phyloP scores from a whole-genome alignment of 805 yeast genomes.

The Candida silvicultrix region DNA sequence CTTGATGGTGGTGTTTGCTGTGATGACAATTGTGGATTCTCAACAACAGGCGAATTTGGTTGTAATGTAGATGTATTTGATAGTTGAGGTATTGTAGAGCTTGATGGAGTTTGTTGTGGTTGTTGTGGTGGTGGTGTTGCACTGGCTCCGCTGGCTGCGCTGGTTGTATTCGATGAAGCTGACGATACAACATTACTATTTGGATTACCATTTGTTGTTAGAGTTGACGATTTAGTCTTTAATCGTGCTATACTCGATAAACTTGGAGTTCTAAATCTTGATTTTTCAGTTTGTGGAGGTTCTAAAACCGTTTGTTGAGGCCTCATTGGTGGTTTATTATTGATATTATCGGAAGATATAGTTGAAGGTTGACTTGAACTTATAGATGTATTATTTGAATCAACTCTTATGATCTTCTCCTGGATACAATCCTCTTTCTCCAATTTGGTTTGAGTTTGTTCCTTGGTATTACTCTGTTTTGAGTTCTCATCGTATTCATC shows the following conservation, averaged over 20 bases:
- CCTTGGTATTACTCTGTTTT: background rate
- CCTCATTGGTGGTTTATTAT: background rate
- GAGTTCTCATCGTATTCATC: conserved; percentile 20
- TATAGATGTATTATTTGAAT: conserved; percentile 12
- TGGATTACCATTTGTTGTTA: background rate
- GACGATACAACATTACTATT: background rate
- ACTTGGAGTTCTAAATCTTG: background rate
- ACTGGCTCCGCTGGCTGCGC: too few relatives aligned
- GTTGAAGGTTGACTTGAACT: conserved; percentile 14
- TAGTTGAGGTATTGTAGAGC: background rate
- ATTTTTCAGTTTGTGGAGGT: conserved; percentile 1
- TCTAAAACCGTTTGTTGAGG: background rate
- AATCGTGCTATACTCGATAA: background rate
- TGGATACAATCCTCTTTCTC: conserved; percentile 11
- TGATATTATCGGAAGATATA: conserved; percentile 9
- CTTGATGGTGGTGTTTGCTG: background rate
- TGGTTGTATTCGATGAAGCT: background rate
- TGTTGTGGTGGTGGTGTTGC: background rate
- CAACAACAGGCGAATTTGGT: background rate
- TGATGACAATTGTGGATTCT: background rate
- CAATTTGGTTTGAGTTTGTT: background rate
- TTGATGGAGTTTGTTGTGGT: background rate
- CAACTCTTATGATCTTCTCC: conserved; percentile 10
- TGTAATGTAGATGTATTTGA: background rate
- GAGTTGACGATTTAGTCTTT: background rate